phyloP scores from a whole-genome alignment of 179 eudicot species.

The Actinidia arguta region DNA sequence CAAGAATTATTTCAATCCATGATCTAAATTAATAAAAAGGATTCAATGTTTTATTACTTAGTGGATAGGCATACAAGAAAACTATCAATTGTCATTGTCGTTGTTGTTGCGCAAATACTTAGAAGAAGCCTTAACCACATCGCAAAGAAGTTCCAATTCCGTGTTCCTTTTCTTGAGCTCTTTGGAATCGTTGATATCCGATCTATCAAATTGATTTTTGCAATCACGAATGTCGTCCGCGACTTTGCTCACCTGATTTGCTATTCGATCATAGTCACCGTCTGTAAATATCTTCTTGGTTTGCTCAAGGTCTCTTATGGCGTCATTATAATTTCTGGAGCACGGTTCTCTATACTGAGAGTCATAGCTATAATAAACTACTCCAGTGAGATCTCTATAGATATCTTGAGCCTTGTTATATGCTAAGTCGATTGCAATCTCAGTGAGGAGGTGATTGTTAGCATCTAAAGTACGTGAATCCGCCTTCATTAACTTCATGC shows the following conservation, averaged over 20 bases:
- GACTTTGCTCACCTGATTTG: background rate
- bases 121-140: constrained; percentile 5
- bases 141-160: constrained; percentile 24
- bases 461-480: background rate
- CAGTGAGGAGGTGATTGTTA: background rate
- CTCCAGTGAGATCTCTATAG: background rate
- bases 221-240: constrained; percentile 7
- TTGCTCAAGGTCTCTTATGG: background rate
- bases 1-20: background rate
- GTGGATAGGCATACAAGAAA: background rate
- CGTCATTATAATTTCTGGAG: background rate
- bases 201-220: background rate
- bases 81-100: background rate
- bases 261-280: background rate
- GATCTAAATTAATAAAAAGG: background rate
- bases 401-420: constrained; percentile 10
- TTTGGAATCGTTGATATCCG: background rate
- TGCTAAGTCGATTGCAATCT: constrained; percentile 18
- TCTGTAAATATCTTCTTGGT: constrained; percentile 5
- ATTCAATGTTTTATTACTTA: background rate
- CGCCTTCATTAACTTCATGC: background rate
- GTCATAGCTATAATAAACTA: background rate
- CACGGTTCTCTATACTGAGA: background rate
- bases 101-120: too few species aligned
- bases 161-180: background rate